Percentiles rank a stretch among this genome's conserved stretches.
These are phyloP conservation scores for Isabelozyma pseudorhagii DNA, from an alignment of 805 yeast species.

Conservation along the genomic window DNA sequence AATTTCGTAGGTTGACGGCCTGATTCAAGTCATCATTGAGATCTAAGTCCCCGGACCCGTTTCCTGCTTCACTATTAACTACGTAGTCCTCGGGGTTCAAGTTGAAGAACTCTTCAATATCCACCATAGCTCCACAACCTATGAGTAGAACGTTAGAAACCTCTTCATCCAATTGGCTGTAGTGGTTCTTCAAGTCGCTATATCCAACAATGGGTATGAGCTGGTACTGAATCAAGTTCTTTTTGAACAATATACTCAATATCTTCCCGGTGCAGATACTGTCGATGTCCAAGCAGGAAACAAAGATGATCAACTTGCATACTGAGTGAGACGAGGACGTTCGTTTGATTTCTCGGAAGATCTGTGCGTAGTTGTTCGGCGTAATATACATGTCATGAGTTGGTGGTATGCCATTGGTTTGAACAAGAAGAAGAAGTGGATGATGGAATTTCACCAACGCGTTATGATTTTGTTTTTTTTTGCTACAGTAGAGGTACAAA, in stretches of 20 bases:
- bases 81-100: constrained; percentile 55
- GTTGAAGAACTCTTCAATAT: constrained; percentile 70
- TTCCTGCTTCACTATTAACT: constrained; percentile 20
- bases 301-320: constrained; percentile 82
- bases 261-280: constrained; percentile 87
- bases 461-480: neutral
- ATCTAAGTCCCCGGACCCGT: constrained; percentile 17
- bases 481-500: no score
- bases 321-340: constrained; percentile 90
- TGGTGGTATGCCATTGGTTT: neutral
- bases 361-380: constrained; percentile 63
- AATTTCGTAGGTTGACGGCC: constrained; percentile 2
- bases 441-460: neutral
- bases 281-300: constrained; percentile 87
- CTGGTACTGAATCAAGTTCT: constrained; percentile 82
- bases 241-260: constrained; percentile 65
- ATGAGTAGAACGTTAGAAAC: constrained; percentile 72
- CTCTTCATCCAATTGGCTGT: constrained; percentile 62
- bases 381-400: constrained; percentile 63
- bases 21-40: constrained; percentile 16
- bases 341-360: constrained; percentile 64
- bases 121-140: constrained; percentile 94
- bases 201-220: constrained; percentile 92
- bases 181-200: constrained; percentile 67
- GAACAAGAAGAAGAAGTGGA: neutral